phyloP scores from a whole-genome alignment of 306 rosid genomes.

The Senna siamea region DNA sequence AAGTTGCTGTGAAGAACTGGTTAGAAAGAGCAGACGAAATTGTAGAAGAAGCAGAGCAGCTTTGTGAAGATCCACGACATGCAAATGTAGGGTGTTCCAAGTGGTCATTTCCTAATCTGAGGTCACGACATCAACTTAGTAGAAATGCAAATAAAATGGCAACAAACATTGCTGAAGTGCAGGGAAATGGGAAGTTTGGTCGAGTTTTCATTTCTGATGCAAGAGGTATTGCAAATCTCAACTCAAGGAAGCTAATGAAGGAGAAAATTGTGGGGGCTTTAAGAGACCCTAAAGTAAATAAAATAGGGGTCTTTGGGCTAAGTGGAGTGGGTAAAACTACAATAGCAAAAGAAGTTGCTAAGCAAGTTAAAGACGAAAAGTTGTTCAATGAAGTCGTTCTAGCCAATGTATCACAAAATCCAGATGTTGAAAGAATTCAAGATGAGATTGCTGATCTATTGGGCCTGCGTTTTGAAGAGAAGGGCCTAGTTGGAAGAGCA shows the following conservation, averaged over 20 bases:
- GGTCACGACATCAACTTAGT: constrained; percentile 11
- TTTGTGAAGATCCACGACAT: background rate
- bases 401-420: background rate
- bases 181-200: background rate
- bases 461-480: background rate
- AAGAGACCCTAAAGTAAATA: background rate
- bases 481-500: background rate
- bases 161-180: background rate
- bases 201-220: background rate
- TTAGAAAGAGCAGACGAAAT: background rate
- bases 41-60: background rate
- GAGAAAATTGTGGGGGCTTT: background rate
- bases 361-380: background rate
- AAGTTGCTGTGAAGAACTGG: constrained; percentile 1
- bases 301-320: constrained; percentile 20
- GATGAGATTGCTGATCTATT: background rate
- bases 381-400: constrained; percentile 20
- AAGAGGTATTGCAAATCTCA: background rate
- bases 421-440: constrained; percentile 2
- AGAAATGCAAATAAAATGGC: constrained; percentile 24
- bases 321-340: constrained; percentile 31
- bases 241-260: background rate
- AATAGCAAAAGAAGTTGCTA: background rate
- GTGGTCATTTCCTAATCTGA: constrained; percentile 28
- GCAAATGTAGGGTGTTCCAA: background rate